Evolutionary conservation across 169 alveolate species (phyloP).

Genomic region (Plasmodium blacklocki): DNA sequence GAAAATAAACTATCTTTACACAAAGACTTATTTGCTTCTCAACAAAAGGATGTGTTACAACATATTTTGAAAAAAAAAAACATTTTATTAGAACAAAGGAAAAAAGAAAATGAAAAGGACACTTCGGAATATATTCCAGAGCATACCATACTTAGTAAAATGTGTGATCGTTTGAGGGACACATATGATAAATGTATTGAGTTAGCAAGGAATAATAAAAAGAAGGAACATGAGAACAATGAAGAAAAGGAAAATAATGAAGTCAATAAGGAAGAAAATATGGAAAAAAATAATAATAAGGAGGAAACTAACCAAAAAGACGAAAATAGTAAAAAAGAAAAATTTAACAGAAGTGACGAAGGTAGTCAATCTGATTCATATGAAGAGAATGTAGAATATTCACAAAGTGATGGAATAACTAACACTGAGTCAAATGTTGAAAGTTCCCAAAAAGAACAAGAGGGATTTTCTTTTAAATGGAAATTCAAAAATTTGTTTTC

Average conservation of each 20-base stretch:
- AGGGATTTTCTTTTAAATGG: slow-evolving; percentile 36
- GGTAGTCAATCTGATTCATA: too few relatives aligned
- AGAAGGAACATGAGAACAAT: neutral
- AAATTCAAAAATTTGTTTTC: slow-evolving; percentile 25
- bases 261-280: neutral
- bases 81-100: neutral
- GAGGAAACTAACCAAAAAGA: neutral
- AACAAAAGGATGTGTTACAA: slow-evolving; percentile 6
- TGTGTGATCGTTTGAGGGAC: too few relatives aligned
- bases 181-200: too few relatives aligned
- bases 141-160: too few relatives aligned
- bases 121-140: too few relatives aligned
- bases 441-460: neutral
- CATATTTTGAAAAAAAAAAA: neutral
- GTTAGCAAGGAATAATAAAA: neutral
- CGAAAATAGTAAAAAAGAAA: neutral
- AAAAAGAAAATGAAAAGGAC: neutral
- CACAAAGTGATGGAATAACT: too few relatives aligned
- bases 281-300: neutral
- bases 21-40: neutral
- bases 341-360: neutral
- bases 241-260: neutral
- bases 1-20: slow-evolving; percentile 20
- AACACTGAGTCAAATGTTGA: too few relatives aligned
- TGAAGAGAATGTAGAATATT: too few relatives aligned